Evolutionary conservation across 257 asterid species (phyloP).

Genomic region (Eucommia ulmoides): DNA sequence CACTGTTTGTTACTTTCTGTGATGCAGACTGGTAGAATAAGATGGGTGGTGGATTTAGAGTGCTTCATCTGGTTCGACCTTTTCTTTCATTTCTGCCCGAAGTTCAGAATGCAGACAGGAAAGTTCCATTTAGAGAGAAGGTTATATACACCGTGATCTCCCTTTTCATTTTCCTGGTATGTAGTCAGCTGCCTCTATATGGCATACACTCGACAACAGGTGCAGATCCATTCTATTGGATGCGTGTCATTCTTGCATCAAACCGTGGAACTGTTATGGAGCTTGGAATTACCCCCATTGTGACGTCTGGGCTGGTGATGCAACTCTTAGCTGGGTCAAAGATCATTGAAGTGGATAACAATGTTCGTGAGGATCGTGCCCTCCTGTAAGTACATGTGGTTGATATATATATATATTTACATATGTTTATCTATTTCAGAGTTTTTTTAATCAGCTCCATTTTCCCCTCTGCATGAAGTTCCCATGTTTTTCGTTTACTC

Average conservation of each 20-base stretch:
- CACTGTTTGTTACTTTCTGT: too few species aligned
- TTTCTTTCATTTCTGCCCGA: conserved; percentile 25
- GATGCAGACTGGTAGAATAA: too few species aligned
- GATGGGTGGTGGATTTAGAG: conserved; percentile 34
- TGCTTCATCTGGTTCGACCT: conserved; percentile 25
- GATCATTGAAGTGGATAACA: conserved; percentile 30
- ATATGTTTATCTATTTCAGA: too few species aligned
- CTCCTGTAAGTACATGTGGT: conserved; percentile 15
- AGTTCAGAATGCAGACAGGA: conserved; percentile 30
- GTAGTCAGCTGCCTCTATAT: conserved; percentile 30
- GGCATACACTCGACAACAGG: conserved; percentile 29
- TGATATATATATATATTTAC: too few species aligned
- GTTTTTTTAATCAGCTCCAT: too few species aligned
- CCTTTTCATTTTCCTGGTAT: conserved; percentile 23
- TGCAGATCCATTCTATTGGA: conserved; percentile 30
- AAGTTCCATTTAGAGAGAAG: conserved; percentile 26
- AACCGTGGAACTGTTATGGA: conserved; percentile 28
- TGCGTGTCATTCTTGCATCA: conserved; percentile 30
- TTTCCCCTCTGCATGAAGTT: neutral
- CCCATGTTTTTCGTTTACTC: neutral
- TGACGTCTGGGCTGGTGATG: conserved; percentile 26
- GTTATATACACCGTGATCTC: conserved; percentile 26
- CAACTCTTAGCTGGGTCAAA: conserved; percentile 28
- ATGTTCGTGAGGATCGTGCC: conserved; percentile 28
- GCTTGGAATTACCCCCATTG: conserved; percentile 28